phyloP scores from a whole-genome alignment of 2,329 filamentous ascomycete genomes.

The Verticillium klebahnii region DNA sequence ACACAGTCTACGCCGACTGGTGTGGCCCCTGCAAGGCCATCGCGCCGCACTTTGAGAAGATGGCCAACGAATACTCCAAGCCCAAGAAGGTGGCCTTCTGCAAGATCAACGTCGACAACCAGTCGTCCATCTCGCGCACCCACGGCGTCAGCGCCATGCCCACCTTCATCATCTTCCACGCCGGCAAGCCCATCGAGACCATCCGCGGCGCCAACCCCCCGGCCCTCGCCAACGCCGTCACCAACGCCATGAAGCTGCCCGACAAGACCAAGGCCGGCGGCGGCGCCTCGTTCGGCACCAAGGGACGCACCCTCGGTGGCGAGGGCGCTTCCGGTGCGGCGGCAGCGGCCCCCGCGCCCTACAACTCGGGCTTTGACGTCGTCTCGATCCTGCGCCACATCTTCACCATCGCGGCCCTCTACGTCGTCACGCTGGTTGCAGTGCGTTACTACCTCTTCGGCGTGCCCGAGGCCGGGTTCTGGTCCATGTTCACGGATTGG shows the following conservation, averaged over 20 bases:
- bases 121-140: constrained; percentile 69
- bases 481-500: constrained; percentile 8
- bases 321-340: constrained; percentile 12
- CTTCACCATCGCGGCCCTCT: constrained; percentile 54
- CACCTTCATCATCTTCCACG: constrained; percentile 88
- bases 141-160: constrained; percentile 86
- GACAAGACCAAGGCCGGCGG: constrained; percentile 32
- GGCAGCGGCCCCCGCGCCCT: constrained; percentile 17
- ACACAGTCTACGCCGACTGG: constrained; percentile 86
- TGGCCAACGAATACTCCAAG: constrained; percentile 74
- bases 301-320: constrained; percentile 52
- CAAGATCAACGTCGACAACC: constrained; percentile 86
- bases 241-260: constrained; percentile 58
- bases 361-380: constrained; percentile 26
- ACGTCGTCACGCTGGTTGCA: constrained; percentile 57
- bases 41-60: constrained; percentile 80
- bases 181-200: constrained; percentile 66
- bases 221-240: constrained; percentile 71
- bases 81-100: constrained; percentile 81
- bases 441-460: constrained; percentile 30
- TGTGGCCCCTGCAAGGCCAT: constrained; percentile 93
- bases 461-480: not conserved
- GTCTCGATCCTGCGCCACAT: constrained; percentile 44
- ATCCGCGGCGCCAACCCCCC: constrained; percentile 77
- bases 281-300: constrained; percentile 46